Conservation (phyloP, 495 filamentous ascomycete species). For the Hypoxylon fragiforme region DNA sequence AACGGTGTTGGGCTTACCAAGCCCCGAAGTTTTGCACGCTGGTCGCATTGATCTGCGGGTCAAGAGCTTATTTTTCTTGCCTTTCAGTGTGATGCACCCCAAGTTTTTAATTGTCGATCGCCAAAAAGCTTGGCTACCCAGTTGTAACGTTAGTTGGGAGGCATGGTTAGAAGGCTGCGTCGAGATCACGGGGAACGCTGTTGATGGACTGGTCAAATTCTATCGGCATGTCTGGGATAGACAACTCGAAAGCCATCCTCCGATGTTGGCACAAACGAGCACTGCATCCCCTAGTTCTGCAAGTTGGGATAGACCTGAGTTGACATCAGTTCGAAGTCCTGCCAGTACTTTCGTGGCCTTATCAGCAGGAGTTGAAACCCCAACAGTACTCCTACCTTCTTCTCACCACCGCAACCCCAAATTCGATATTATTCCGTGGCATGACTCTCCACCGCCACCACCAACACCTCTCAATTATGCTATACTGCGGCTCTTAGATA, state of each 20-base stretch:
- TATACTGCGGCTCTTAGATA: slow-evolving; percentile 56
- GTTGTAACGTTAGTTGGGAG: slow-evolving; percentile 78
- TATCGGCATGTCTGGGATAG: slow-evolving; percentile 60
- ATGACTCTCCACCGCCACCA: slow-evolving; percentile 49
- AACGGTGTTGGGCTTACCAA: slow-evolving; percentile 61
- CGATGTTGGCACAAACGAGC: slow-evolving; percentile 1
- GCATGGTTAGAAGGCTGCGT: slow-evolving; percentile 73
- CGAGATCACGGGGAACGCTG: slow-evolving; percentile 59
- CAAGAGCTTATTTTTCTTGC: slow-evolving; percentile 71
- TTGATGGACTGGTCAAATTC: slow-evolving; percentile 59
- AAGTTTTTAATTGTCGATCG: slow-evolving; percentile 76
- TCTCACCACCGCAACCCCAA: slow-evolving; percentile 66
- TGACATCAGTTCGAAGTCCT: slow-evolving; percentile 19
- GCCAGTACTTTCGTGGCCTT: slow-evolving; percentile 7
- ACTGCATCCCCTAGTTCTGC: neutral
- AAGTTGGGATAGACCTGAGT: slow-evolving; percentile 8
- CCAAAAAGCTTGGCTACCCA: slow-evolving; percentile 60
- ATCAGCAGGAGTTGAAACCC: slow-evolving; percentile 17
- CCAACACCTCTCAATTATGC: slow-evolving; percentile 69
- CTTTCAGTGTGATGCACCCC: slow-evolving; percentile 76
- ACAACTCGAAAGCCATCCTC: slow-evolving; percentile 27
- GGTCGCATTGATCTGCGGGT: slow-evolving; percentile 62
- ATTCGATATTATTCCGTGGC: slow-evolving; percentile 53
- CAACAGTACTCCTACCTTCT: slow-evolving; percentile 67
- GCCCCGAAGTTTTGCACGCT: slow-evolving; percentile 48